phyloP scores from a whole-genome alignment of 768 basidiomycete species.

The Tephrocybe sp. region DNA sequence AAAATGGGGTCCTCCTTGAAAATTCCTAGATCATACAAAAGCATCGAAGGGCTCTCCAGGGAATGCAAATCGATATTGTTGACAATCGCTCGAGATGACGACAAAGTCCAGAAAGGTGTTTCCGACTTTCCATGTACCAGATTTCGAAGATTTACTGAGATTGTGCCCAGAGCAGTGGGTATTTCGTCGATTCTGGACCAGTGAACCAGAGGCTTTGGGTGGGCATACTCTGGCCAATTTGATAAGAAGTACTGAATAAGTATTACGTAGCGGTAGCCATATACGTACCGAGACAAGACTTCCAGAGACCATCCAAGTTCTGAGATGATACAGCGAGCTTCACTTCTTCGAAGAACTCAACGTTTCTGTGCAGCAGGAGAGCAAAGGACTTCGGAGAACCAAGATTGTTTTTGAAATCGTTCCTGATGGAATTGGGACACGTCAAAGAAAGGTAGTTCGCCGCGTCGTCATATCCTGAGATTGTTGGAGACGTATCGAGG shows the following conservation, averaged over 20 bases:
- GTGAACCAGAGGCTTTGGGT: not conserved
- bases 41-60: not conserved
- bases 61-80: not conserved
- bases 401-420: not conserved
- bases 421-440: not conserved
- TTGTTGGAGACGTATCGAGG: not conserved
- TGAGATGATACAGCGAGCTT: not conserved
- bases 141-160: not conserved
- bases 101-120: not conserved
- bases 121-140: not conserved
- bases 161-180: not conserved
- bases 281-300: not conserved
- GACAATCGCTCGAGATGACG: not conserved
- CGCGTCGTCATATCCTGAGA: not conserved
- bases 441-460: not conserved
- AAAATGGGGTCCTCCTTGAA: not conserved
- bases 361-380: not conserved
- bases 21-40: not conserved
- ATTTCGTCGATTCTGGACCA: not conserved
- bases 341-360: not conserved
- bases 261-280: not conserved
- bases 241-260: no score
- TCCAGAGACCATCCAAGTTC: not conserved
- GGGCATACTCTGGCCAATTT: not conserved
- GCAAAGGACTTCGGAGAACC: conserved; percentile 2